phyloP scores from a whole-genome alignment of 2,329 filamentous ascomycete species.

The Cylindrodendrum hubeiense region DNA sequence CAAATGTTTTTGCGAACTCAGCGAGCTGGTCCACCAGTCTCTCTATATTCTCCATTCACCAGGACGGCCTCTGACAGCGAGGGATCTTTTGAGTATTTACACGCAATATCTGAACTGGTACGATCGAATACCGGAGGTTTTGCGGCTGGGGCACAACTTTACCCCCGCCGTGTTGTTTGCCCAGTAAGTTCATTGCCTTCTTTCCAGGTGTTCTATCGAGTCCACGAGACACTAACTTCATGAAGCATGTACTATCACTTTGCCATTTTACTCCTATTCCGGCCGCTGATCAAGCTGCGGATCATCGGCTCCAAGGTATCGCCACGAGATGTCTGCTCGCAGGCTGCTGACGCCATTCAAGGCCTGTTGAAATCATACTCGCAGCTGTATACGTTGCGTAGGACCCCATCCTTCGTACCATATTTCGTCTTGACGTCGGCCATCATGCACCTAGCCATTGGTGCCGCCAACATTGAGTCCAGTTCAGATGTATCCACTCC shows the following conservation, averaged over 20 bases:
- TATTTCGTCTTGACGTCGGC: constrained; percentile 72
- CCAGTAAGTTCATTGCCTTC: constrained; percentile 67
- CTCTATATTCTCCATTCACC: constrained; percentile 81
- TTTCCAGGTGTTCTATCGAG: neutral
- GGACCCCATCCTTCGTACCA: constrained; percentile 71
- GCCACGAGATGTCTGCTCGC: constrained; percentile 75
- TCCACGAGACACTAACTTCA: constrained; percentile 16
- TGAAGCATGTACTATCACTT: constrained; percentile 78
- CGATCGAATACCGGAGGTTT: constrained; percentile 71
- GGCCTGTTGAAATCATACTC: constrained; percentile 68
- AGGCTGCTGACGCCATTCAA: constrained; percentile 71
- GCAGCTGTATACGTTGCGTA: constrained; percentile 68
- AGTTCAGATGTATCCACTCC: constrained; percentile 29
- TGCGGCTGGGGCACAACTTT: constrained; percentile 76
- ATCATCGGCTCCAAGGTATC: constrained; percentile 73
- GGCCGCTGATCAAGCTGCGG: constrained; percentile 75
- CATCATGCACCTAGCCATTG: constrained; percentile 71
- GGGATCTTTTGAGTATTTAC: constrained; percentile 73
- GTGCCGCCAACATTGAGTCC: constrained; percentile 50
- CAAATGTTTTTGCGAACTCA: constrained; percentile 78
- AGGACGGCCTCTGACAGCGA: constrained; percentile 72
- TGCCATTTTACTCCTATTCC: constrained; percentile 78
- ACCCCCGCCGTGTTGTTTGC: constrained; percentile 80
- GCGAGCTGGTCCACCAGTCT: constrained; percentile 79
- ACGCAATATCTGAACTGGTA: constrained; percentile 80